Evolutionary conservation across 1,284 basidiomycete genomes (phyloP).

Genomic region (Erythrobasidium hasegawianum): DNA sequence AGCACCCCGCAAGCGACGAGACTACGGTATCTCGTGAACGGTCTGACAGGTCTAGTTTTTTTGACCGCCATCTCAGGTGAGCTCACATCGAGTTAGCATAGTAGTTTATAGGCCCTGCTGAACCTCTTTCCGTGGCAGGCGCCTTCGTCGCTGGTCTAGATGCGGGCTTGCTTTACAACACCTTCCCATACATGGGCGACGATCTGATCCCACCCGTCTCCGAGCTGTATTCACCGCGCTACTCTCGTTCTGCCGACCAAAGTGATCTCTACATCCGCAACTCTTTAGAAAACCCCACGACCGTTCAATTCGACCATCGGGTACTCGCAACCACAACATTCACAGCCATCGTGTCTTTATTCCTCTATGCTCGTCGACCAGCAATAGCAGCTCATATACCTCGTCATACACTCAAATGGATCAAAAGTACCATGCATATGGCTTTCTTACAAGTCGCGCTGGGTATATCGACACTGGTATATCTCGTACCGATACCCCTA

Average conservation of each 20-base stretch:
- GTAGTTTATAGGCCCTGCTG: too few relatives aligned
- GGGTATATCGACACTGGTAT: conserved; percentile 86
- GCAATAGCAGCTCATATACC: conserved; percentile 63
- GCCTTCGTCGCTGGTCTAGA: conserved; percentile 83
- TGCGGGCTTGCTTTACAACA: conserved; percentile 93
- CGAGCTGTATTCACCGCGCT: conserved; percentile 76
- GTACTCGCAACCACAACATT: conserved; percentile 82
- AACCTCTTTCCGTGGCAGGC: too few relatives aligned
- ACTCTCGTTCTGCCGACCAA: conserved; percentile 63
- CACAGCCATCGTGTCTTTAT: conserved; percentile 62
- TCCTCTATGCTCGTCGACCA: conserved; percentile 55
- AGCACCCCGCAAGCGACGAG: conserved; percentile 58
- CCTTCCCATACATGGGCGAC: conserved; percentile 96
- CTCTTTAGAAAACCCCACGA: conserved; percentile 93
- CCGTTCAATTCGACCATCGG: conserved; percentile 95
- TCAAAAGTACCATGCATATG: conserved; percentile 69
- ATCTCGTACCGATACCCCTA: conserved; percentile 87
- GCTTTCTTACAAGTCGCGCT: conserved; percentile 81
- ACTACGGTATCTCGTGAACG: conserved; percentile 62
- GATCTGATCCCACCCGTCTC: conserved; percentile 72
- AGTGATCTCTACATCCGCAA: conserved; percentile 86
- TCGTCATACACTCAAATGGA: conserved; percentile 59
- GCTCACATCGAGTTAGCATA: too few relatives aligned
- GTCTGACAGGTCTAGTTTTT: conserved; percentile 71
- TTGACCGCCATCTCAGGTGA: conserved; percentile 83